Base-by-base conservation (phyloP, 2,329 filamentous ascomycete genomes). In the Cladophialophora carrionii region DNA sequence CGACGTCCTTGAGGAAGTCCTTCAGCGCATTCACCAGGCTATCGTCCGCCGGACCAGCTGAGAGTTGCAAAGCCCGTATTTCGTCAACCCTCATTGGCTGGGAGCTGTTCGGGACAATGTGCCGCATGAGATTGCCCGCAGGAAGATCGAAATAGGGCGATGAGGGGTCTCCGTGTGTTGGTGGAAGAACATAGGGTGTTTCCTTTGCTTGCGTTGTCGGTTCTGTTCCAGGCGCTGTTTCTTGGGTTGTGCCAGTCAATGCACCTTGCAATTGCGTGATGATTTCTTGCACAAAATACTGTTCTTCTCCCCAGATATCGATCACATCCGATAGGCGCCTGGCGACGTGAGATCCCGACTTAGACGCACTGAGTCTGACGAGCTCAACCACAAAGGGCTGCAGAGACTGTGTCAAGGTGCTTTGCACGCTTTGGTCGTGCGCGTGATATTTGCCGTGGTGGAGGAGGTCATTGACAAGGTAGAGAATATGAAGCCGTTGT, bases 131-230 rank as follows among this genome's bases (percentile, higher is more conserved):
- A 62, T 91, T 94, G 1, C 87, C 89, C 1, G 91, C 91, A 0
- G 92, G 92, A 0, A 96, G 80, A 69, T 96, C 91, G 77, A 92
- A 90, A 85, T 89, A 96, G 0, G 89, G 87, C 3, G 84, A 87
- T 0, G 85, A 84, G 1, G 83, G 78, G 73, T 96, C 90, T 48
- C 92, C 92, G 74, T 96, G 92, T 62, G 84, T 85, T 1, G 89
- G 82, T 22, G 92, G 92, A 76, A 96, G 84, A 31, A 89, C 77
- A 72, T 87, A 94, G 0, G 90, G 89, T 79, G 65, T 88, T 82
- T 70, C 75, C 75, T 54, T 72, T 67, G 62, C 54, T 60, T 24
- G 24, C 3, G 10, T 26, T 7, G 43, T 37, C 9, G 24, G 43
- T 32, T 53, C 41, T 1, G 34, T 7, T 26, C 26, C 29, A 37